phyloP scores from a whole-genome alignment of 441 rosid species.

The Raphanus hybrid region DNA sequence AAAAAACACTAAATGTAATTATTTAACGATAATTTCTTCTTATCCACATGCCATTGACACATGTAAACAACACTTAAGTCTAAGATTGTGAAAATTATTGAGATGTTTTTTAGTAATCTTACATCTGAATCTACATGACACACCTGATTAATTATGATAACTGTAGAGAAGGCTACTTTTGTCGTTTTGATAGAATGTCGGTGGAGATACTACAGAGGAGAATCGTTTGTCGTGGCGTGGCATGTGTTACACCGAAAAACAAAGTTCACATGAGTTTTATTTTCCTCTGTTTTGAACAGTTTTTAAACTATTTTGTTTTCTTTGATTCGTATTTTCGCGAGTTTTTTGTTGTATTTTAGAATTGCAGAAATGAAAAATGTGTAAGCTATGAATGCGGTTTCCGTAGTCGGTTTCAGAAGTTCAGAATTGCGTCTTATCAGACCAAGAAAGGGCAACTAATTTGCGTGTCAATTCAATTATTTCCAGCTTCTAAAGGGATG shows the following conservation, averaged over 20 bases:
- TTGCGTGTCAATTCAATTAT: background rate
- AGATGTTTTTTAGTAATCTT: slow-evolving; percentile 3
- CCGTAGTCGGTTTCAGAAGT: slow-evolving; percentile 16
- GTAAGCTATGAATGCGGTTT: slow-evolving; percentile 30
- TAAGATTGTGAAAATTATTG: slow-evolving; percentile 18
- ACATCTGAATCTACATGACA: slow-evolving; percentile 33
- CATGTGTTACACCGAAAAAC: slow-evolving; percentile 24
- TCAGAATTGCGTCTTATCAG: slow-evolving; percentile 18
- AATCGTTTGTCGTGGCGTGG: slow-evolving; percentile 34
- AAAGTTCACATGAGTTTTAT: background rate
- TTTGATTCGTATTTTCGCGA: slow-evolving; percentile 13
- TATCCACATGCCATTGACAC: slow-evolving; percentile 28
- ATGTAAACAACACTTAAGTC: slow-evolving; percentile 18
- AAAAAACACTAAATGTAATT: background rate
- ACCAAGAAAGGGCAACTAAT: slow-evolving; percentile 11
- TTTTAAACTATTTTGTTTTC: slow-evolving; percentile 9
- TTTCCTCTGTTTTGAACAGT: background rate
- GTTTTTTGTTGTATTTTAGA: background rate
- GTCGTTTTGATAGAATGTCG: slow-evolving; percentile 25
- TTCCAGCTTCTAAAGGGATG: background rate
- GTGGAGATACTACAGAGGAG: slow-evolving; percentile 32
- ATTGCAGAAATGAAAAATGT: background rate
- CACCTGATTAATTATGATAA: slow-evolving; percentile 7
- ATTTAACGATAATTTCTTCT: background rate
- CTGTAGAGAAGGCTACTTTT: background rate